Conservation (phyloP, 768 basidiomycete genomes). For the Naganishia kalamii region DNA sequence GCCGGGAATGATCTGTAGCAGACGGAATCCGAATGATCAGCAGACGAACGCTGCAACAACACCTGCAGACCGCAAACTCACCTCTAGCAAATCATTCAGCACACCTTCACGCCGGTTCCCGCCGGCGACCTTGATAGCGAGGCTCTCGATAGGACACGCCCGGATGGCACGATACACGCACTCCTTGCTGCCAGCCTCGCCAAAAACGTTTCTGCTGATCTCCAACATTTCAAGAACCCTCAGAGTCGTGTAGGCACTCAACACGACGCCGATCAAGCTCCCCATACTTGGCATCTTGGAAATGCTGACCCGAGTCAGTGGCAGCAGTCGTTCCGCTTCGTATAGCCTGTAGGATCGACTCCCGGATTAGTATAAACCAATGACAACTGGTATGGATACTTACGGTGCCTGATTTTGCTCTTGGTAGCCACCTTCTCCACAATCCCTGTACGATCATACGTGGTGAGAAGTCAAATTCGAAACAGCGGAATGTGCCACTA, state of each 20-base stretch:
- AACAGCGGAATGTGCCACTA: no score
- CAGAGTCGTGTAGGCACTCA: slow-evolving; percentile 1
- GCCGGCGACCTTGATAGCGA: slow-evolving; percentile 15
- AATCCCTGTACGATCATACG: not conserved
- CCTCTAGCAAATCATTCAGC: slow-evolving; percentile 13
- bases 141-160: not conserved
- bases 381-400: no score
- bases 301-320: slow-evolving; percentile 12
- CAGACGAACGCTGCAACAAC: not conserved
- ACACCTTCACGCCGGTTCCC: slow-evolving; percentile 10
- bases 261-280: not conserved
- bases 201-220: slow-evolving; percentile 10
- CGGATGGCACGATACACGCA: not conserved
- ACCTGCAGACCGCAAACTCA: not conserved
- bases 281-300: not conserved
- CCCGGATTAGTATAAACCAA: no score
- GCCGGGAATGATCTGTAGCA: slow-evolving; percentile 13
- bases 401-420: slow-evolving; percentile 2
- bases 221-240: slow-evolving; percentile 20
- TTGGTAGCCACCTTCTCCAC: slow-evolving; percentile 1
- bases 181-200: not conserved
- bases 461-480: not conserved
- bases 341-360: not conserved
- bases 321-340: not conserved
- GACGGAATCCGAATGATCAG: not conserved